A percentile compares a stretch with the other conserved stretches of the same genome.
phyloP scores from a whole-genome alignment of 2,329 filamentous ascomycete species.

The Nemania diffusa region DNA sequence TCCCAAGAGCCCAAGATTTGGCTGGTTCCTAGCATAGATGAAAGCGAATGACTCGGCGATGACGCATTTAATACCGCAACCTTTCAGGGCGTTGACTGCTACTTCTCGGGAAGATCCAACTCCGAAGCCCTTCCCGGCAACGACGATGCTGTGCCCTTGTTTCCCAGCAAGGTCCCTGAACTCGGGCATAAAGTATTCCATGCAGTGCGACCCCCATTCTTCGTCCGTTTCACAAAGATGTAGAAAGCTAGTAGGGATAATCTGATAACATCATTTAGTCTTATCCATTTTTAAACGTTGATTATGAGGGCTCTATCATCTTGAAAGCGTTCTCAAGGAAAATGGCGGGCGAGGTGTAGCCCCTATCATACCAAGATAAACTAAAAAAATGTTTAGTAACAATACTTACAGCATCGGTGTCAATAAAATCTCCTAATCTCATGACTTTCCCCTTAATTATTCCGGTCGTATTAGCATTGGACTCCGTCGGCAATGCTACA shows the following conservation, averaged over 20 bases:
- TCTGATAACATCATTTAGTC: slow-evolving; percentile 5
- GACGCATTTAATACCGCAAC: slow-evolving; percentile 54
- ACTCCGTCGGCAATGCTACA: not conserved
- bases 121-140: slow-evolving; percentile 59
- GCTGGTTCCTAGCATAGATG: slow-evolving; percentile 59
- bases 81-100: slow-evolving; percentile 55
- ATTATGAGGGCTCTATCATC: not conserved
- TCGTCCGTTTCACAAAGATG: slow-evolving; percentile 23
- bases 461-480: not conserved
- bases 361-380: too few relatives aligned
- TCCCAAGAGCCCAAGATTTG: slow-evolving; percentile 57
- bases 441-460: slow-evolving; percentile 52
- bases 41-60: slow-evolving; percentile 59
- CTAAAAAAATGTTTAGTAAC: slow-evolving; percentile 36
- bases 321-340: not conserved
- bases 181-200: slow-evolving; percentile 26
- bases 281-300: not conserved
- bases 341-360: not conserved
- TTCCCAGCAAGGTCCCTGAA: slow-evolving; percentile 31
- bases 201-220: slow-evolving; percentile 23
- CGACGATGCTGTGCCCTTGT: slow-evolving; percentile 54
- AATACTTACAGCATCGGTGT: slow-evolving; percentile 53
- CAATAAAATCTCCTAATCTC: slow-evolving; percentile 56
- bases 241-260: slow-evolving; percentile 22
- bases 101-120: slow-evolving; percentile 58